Conservation (phyloP, 495 filamentous ascomycete genomes). For the Cairneyella variabilis region DNA sequence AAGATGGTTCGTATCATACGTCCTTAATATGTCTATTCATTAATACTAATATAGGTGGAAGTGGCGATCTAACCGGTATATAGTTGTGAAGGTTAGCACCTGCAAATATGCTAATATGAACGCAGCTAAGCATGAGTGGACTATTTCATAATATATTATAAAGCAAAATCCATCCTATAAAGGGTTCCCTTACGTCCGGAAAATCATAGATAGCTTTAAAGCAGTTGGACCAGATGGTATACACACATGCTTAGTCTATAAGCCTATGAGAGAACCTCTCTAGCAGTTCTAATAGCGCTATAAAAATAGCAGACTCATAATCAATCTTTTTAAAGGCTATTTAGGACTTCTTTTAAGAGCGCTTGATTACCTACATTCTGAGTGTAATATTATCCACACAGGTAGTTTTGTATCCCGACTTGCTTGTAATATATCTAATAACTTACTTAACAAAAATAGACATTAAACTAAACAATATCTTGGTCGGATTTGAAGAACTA, state of each 20-base stretch:
- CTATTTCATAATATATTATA: constrained; percentile 23
- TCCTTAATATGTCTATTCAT: neutral
- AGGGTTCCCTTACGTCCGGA: constrained; percentile 29
- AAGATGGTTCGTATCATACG: neutral
- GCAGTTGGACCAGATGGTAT: constrained; percentile 32
- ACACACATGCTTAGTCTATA: constrained; percentile 38
- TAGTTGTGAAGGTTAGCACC: constrained; percentile 37
- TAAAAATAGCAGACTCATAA: constrained; percentile 18
- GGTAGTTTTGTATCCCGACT: constrained; percentile 22
- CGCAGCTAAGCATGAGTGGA: constrained; percentile 26
- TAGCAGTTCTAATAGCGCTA: constrained; percentile 34
- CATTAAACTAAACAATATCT: constrained; percentile 45
- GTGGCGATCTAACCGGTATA: constrained; percentile 32
- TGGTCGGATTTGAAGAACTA: constrained; percentile 41
- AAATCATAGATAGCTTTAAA: constrained; percentile 34
- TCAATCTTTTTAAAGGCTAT: constrained; percentile 37
- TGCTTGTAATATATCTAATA: neutral
- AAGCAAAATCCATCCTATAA: constrained; percentile 31
- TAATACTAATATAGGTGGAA: constrained; percentile 10
- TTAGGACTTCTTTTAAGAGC: constrained; percentile 33
- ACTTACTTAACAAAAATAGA: constrained; percentile 29
- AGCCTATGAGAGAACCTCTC: constrained; percentile 40
- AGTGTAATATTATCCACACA: constrained; percentile 36
- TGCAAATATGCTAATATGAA: constrained; percentile 17
- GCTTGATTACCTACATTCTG: constrained; percentile 43